Percentiles rank a stretch among this genome's conserved stretches.
Evolutionary conservation across 768 basidiomycete species (phyloP).

Genomic region (Coprinopsis strossmayeri): DNA sequence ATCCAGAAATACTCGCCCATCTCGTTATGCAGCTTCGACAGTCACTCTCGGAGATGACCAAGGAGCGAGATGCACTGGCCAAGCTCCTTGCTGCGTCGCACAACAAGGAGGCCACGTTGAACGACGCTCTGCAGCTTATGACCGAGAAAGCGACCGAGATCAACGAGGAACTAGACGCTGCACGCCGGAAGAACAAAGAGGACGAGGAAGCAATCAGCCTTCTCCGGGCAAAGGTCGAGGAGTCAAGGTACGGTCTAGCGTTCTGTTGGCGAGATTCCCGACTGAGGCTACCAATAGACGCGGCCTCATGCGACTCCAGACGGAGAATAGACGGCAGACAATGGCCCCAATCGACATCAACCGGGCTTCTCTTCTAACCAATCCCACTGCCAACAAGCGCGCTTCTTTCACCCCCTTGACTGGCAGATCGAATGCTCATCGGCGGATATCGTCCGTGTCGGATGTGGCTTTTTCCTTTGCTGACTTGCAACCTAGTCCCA

Average conservation of each 20-base stretch:
- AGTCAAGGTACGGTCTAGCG: slow-evolving; percentile 57
- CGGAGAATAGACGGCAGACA: slow-evolving; percentile 65
- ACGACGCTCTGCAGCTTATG: slow-evolving; percentile 58
- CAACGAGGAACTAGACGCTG: slow-evolving; percentile 50
- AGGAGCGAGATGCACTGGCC: slow-evolving; percentile 66
- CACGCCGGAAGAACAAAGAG: slow-evolving; percentile 50
- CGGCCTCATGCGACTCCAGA: slow-evolving; percentile 81
- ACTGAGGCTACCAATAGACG: slow-evolving; percentile 38
- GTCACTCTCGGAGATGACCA: slow-evolving; percentile 55
- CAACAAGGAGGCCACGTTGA: slow-evolving; percentile 50
- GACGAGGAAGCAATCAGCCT: slow-evolving; percentile 73
- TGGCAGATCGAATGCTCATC: slow-evolving; percentile 48
- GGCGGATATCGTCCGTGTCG: slow-evolving; percentile 70
- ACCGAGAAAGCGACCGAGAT: slow-evolving; percentile 56
- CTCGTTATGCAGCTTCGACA: slow-evolving; percentile 68
- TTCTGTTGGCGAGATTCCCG: not conserved
- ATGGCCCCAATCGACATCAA: slow-evolving; percentile 49
- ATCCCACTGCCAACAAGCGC: slow-evolving; percentile 53
- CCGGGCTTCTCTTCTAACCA: slow-evolving; percentile 36
- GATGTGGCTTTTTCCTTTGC: slow-evolving; percentile 38
- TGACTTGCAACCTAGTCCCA: slow-evolving; percentile 29
- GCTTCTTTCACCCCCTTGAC: slow-evolving; percentile 71
- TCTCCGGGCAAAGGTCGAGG: slow-evolving; percentile 79
- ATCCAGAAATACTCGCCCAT: slow-evolving; percentile 69
- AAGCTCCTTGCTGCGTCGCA: slow-evolving; percentile 43